A percentile compares a stretch with the other conserved stretches of the same genome.
Evolutionary conservation across 176 grass and related monocot species (phyloP).

Genomic region (Zoysia japonica): DNA sequence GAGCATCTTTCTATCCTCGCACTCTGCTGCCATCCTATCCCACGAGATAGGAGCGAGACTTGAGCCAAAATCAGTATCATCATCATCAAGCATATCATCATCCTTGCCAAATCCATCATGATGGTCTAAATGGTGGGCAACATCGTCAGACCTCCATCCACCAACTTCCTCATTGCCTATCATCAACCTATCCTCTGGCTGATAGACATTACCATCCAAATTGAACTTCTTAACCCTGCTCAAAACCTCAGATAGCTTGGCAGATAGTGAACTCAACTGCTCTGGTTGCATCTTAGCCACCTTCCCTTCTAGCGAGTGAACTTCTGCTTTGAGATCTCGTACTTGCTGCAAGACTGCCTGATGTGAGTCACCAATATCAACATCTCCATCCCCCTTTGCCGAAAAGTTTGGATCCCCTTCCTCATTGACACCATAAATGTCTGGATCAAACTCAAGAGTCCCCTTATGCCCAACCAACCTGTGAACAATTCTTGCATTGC

Average conservation of each 20-base stretch:
- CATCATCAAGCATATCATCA: slow-evolving; percentile 89
- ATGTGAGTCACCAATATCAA: slow-evolving; percentile 58
- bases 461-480: slow-evolving; percentile 90
- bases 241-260: slow-evolving; percentile 73
- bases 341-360: slow-evolving; percentile 72
- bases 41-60: slow-evolving; percentile 81
- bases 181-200: slow-evolving; percentile 64
- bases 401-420: slow-evolving; percentile 66
- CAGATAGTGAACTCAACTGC: slow-evolving; percentile 54
- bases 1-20: slow-evolving; percentile 77
- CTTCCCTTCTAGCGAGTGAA: slow-evolving; percentile 64
- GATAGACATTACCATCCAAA: slow-evolving; percentile 55
- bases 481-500: slow-evolving; percentile 94
- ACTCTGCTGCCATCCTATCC: slow-evolving; percentile 81
- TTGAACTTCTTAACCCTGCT: slow-evolving; percentile 75
- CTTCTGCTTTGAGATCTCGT: slow-evolving; percentile 68
- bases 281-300: slow-evolving; percentile 73
- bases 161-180: slow-evolving; percentile 55
- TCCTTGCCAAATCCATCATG: slow-evolving; percentile 79
- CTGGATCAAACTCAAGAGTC: slow-evolving; percentile 78
- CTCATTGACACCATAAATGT: slow-evolving; percentile 72
- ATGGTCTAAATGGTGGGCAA: slow-evolving; percentile 56
- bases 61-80: slow-evolving; percentile 86
- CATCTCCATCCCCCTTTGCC: slow-evolving; percentile 48
- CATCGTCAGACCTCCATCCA: slow-evolving; percentile 57